These are phyloP conservation scores for Apophysomyces sp. DNA, from an alignment of 371 early-diverging fungal genomes.

Conservation along the genomic window DNA sequence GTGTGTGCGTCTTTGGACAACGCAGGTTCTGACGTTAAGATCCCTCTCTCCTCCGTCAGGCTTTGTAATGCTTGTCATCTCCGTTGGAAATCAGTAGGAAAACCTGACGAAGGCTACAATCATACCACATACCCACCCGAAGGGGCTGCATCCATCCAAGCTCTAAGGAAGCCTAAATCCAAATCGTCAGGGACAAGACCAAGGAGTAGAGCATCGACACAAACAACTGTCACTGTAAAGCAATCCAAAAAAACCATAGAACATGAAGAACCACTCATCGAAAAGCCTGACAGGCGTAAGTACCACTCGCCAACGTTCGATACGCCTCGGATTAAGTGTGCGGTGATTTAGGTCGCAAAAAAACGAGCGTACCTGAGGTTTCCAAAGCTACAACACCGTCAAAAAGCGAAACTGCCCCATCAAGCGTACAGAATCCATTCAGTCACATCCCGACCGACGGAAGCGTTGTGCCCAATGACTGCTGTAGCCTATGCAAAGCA, in stretches of 20 bases:
- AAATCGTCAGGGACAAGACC: not conserved
- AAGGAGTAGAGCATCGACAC: not conserved
- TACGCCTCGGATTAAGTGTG: not conserved
- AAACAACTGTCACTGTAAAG: not conserved
- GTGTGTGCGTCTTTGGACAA: not conserved
- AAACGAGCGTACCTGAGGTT: not conserved
- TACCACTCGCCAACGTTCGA: not conserved
- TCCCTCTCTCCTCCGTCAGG: not conserved
- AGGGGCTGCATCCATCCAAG: not conserved
- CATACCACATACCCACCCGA: not conserved
- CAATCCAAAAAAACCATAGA: not conserved
- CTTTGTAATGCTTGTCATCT: not conserved
- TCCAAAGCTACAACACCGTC: not conserved
- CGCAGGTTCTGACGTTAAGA: not conserved
- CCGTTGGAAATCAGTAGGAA: slow-evolving; percentile 2
- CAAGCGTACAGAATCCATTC: not conserved
- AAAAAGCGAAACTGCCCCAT: too few species aligned
- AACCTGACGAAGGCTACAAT: not conserved
- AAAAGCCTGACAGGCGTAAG: not conserved
- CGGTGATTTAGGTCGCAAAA: not conserved
- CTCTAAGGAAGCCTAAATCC: not conserved
- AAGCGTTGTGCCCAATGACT: not conserved
- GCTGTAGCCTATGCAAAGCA: slow-evolving; percentile 8
- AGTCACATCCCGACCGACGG: not conserved
- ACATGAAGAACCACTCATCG: not conserved